Evolutionary conservation across 2,329 filamentous ascomycete species (phyloP).

Genomic region (Thielaviopsis ethacetica): DNA sequence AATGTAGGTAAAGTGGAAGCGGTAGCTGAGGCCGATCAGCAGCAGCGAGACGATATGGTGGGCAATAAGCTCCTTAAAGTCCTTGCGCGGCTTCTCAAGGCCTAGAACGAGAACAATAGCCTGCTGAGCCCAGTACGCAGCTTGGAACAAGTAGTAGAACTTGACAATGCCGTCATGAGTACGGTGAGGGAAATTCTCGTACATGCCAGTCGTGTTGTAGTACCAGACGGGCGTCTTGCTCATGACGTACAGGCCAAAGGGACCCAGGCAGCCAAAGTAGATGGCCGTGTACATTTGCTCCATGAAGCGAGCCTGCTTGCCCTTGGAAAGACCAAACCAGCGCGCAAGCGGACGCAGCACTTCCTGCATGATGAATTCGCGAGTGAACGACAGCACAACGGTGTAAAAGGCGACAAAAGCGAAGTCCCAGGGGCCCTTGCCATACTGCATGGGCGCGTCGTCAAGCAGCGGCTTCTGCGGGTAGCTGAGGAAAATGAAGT

Average conservation of each 20-base stretch:
- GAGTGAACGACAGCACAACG: conserved; percentile 77
- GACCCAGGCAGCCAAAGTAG: conserved; percentile 73
- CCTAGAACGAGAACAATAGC: conserved; percentile 73
- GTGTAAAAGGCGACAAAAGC: conserved; percentile 83
- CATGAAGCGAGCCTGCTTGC: conserved; percentile 84
- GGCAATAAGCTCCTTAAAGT: conserved; percentile 82
- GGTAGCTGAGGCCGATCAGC: conserved; percentile 74
- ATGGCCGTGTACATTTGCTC: conserved; percentile 89
- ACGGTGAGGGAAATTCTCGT: conserved; percentile 70
- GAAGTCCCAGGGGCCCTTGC: conserved; percentile 74
- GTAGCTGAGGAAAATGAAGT: conserved; percentile 84
- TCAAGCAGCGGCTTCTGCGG: conserved; percentile 37
- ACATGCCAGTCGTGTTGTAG: conserved; percentile 84
- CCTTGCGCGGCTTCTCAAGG: conserved; percentile 85
- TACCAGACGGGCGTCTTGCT: conserved; percentile 84
- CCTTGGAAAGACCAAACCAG: conserved; percentile 51
- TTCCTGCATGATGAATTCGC: conserved; percentile 92
- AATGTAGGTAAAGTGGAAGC: conserved; percentile 95
- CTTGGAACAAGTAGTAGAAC: conserved; percentile 90
- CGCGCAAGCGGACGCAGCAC: conserved; percentile 62
- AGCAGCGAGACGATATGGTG: conserved; percentile 82
- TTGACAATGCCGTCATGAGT: conserved; percentile 73
- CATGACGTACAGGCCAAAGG: conserved; percentile 82
- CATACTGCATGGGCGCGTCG: conserved; percentile 49
- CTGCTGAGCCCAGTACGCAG: conserved; percentile 91